Base-by-base conservation (phyloP, 2,329 filamentous ascomycete species). In the Xylaria sp. region DNA sequence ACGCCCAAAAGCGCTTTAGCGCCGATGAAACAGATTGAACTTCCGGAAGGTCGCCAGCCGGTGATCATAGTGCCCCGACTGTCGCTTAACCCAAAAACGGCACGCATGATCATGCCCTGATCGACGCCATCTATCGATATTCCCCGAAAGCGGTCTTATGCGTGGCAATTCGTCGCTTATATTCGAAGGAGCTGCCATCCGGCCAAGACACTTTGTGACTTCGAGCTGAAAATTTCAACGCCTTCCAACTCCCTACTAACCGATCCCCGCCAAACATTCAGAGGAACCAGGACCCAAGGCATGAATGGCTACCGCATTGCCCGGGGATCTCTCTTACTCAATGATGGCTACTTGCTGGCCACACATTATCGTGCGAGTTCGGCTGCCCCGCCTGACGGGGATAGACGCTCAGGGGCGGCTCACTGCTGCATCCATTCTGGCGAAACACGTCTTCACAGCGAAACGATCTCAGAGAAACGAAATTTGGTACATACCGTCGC, bases 401-500 rank as follows among this genome's bases (percentile, higher is more conserved):
- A 26, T 13, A 34, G 11, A 34, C 29, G 29, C 29, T 34, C 29
- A 34, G 3, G 29, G 29, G 11, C 29, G 9, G 29, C 29, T 34
- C 29, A 13, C 29, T 7, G 29, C 29, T 7, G 11, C 6, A 34
- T 13, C 29, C 29, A 34, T 34, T 13, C 29, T 34, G 9, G 16
- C 29, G 16, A 44, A 47, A 44, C 18, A 56, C 34, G 53, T 39
- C 49, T 50, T 54, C 45, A 54, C 50, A 59, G 62, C 42, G 50
- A 39, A 50, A 48, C 44, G 39, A 8, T 56, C 46, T 47, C 13
- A 43, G 29, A 60, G 11, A 56, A 43, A 53, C 46, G 44, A 48
- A 61, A 52, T 50, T 55, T 42, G 63, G 63, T 71, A 85, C 84
- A 68, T 87, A 87, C 84, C 81, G 68, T 87, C 84, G 69, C 84